Base-by-base conservation (phyloP, 1,139 yeast species). In the Diutina pseudorugosa region DNA sequence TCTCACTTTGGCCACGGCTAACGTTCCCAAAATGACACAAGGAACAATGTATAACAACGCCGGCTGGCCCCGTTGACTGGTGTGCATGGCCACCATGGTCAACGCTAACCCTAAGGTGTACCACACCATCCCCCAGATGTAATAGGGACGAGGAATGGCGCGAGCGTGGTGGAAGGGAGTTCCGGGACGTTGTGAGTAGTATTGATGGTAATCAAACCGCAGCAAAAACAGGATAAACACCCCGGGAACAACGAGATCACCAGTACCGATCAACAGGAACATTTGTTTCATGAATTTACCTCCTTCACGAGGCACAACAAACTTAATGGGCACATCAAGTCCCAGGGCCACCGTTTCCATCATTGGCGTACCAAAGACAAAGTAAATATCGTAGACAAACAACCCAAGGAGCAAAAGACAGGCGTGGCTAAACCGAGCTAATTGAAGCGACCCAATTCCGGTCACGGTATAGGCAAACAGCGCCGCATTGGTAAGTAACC, bases 11-110 rank as follows among this genome's bases (percentile, higher is more conserved):
- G 79, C 77, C 3, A 67, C 59, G 0, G 59, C 43, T 1, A 65
- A 42, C 1, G 71, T 67, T 1, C 75, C 66, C 0, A 68, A 30
- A 0, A 78, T 54, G 51, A 82, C 55, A 4, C 71, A 61, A 3
- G 91, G 90, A 6, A 82, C 81, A 43, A 83, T 65, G 60, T 82
- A 83, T 23, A 83, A 63, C 55, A 84, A 66, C 0, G 90, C 90
- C 0, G 90, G 90, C 63, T 83, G 90, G 1, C 83, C 87, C 5
- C 62, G 63, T 3, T 72, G 60, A 56, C 59, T 77, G 1, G 61
- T 52, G 50, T 67, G 65, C 55, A 76, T 63, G 1, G 72, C 76
- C 3, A 59, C 58, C 52, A 75, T 66, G 1, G 88, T 78, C 1
- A 64, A 52, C 0, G 65, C 42, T 50, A 83, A 62, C 0, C 82